These are phyloP conservation scores for Collybia sordida DNA, from an alignment of 768 basidiomycete species.

Conservation along the genomic window DNA sequence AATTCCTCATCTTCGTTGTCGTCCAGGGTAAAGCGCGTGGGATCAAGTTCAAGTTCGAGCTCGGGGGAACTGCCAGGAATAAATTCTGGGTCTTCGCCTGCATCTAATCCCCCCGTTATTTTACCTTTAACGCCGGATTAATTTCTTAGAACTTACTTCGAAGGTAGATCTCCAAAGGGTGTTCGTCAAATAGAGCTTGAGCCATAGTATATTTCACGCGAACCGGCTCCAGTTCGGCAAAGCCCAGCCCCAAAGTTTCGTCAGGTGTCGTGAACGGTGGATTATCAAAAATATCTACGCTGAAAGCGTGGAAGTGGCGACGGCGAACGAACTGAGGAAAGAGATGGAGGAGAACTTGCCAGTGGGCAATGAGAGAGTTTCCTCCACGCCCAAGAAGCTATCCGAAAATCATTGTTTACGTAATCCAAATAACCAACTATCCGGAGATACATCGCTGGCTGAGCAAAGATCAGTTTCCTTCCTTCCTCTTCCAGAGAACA, in stretches of 20 bases:
- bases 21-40: slow-evolving; percentile 22
- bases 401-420: neutral
- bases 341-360: slow-evolving; percentile 1
- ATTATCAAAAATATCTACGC: neutral
- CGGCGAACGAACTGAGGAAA: neutral
- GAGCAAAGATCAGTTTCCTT: too few relatives aligned
- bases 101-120: slow-evolving; percentile 36
- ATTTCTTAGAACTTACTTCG: slow-evolving; percentile 43
- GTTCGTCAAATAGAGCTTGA: slow-evolving; percentile 75
- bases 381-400: neutral
- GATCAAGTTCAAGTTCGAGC: slow-evolving; percentile 38
- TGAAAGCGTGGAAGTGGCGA: neutral
- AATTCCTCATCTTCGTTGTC: slow-evolving; percentile 22
- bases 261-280: slow-evolving; percentile 14
- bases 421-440: neutral
- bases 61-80: slow-evolving; percentile 57
- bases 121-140: neutral
- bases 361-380: neutral
- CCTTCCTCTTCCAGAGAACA: too few relatives aligned
- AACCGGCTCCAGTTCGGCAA: neutral
- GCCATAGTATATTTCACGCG: slow-evolving; percentile 48
- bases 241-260: slow-evolving; percentile 4
- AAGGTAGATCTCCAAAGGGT: slow-evolving; percentile 74
- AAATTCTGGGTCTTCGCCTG: slow-evolving; percentile 53
- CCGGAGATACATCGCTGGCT: too few relatives aligned